A percentile compares a stretch with the other conserved stretches of the same genome.
phyloP scores from a whole-genome alignment of 768 basidiomycete genomes.

The Ramaria rubella region DNA sequence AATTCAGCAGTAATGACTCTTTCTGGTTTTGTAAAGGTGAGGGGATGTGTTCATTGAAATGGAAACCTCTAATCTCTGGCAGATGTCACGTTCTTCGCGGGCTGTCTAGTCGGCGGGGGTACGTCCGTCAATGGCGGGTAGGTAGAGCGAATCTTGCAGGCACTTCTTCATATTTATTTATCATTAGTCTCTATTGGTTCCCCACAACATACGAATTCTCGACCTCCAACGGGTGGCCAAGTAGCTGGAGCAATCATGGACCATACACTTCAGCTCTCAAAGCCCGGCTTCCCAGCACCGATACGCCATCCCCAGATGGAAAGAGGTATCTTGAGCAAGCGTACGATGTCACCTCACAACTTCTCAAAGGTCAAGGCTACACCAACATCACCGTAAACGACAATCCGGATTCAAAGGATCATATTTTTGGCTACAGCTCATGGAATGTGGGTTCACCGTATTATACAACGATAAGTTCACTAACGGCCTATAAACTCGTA shows the following conservation, averaged over 20 bases:
- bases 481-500: background rate
- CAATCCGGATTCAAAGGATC: conserved; percentile 50
- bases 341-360: conserved; percentile 35
- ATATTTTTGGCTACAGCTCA: conserved; percentile 49
- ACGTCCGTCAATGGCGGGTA: conserved; percentile 59
- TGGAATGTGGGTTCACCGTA: conserved; percentile 23
- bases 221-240: conserved; percentile 44
- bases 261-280: conserved; percentile 45
- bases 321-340: conserved; percentile 50
- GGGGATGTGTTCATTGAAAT: no score
- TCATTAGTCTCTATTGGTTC: conserved; percentile 43
- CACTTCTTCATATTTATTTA: background rate
- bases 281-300: conserved; percentile 48
- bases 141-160: conserved; percentile 15
- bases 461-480: background rate
- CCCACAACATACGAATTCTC: conserved; percentile 49
- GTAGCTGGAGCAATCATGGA: conserved; percentile 45
- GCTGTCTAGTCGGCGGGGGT: conserved; percentile 58
- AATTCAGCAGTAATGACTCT: conserved; percentile 50
- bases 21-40: conserved; percentile 63
- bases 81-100: conserved; percentile 58
- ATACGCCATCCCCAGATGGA: conserved; percentile 54
- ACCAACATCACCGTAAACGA: conserved; percentile 48
- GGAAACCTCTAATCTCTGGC: background rate
- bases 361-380: conserved; percentile 46